phyloP scores from a whole-genome alignment of 352 stramenopile species.

The Globisporangium mamillatum region DNA sequence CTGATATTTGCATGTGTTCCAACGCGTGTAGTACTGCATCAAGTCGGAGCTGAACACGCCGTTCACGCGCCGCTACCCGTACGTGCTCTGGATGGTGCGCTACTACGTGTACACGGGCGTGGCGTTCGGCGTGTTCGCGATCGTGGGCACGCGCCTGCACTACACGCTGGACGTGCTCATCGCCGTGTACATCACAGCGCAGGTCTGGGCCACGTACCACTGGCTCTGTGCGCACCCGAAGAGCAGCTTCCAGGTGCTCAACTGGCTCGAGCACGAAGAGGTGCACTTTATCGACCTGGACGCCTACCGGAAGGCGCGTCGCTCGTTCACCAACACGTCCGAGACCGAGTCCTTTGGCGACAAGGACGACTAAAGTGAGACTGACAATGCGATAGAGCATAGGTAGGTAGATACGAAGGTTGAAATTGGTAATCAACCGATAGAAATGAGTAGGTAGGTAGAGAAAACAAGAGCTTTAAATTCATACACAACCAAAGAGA shows the following conservation, averaged over 20 bases:
- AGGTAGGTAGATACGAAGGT: background rate
- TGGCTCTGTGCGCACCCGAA: constrained; percentile 69
- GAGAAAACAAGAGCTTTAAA: background rate
- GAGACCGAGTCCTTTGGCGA: constrained; percentile 14
- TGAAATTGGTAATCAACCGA: constrained; percentile 1
- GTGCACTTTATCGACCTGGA: constrained; percentile 79
- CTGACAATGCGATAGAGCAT: background rate
- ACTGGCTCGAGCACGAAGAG: constrained; percentile 81
- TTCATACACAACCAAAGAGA: background rate
- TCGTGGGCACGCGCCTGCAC: constrained; percentile 82
- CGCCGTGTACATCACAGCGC: constrained; percentile 81
- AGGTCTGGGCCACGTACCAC: constrained; percentile 86
- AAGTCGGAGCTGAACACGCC: constrained; percentile 80
- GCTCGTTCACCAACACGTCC: constrained; percentile 40
- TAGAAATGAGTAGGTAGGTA: constrained; percentile 9
- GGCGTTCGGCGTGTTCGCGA: constrained; percentile 73
- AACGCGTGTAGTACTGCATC: constrained; percentile 35
- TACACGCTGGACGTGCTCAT: constrained; percentile 88
- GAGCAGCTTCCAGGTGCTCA: constrained; percentile 60
- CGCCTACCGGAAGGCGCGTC: constrained; percentile 71
- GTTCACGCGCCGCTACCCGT: constrained; percentile 74
- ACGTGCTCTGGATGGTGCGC: constrained; percentile 74
- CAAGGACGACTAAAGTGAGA: constrained; percentile 15
- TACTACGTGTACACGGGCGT: constrained; percentile 74
- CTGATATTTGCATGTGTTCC: background rate